Percentiles rank a stretch among this genome's conserved stretches.
These are phyloP conservation scores for Achaetomiella virescens DNA, from an alignment of 495 filamentous ascomycete species.

Conservation along the genomic window DNA sequence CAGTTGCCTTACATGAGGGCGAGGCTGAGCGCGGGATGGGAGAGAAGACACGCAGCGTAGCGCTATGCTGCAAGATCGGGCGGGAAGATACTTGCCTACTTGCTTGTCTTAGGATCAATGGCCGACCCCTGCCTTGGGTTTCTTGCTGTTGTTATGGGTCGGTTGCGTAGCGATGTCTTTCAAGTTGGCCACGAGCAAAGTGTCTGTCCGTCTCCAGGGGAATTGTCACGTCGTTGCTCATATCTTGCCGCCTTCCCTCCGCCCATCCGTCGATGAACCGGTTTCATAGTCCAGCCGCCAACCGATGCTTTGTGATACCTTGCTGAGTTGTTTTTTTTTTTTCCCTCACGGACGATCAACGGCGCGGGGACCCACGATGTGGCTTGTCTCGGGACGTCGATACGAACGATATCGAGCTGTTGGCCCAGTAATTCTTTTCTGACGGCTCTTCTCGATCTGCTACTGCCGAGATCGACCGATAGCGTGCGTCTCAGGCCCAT, in stretches of 20 bases:
- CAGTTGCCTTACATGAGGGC: no score
- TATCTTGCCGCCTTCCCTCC: background rate
- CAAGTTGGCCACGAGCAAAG: no score
- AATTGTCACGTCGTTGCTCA: background rate
- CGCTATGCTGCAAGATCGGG: background rate
- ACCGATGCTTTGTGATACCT: constrained; percentile 2
- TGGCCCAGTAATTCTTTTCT: background rate
- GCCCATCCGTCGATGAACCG: background rate
- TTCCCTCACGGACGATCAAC: background rate
- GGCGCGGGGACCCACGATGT: background rate
- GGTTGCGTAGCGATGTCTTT: no score
- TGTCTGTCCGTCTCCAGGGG: background rate
- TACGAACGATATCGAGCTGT: background rate
- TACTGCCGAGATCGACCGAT: background rate
- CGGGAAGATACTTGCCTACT: background rate
- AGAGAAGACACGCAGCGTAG: background rate
- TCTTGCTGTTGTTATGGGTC: no score
- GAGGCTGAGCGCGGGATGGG: background rate
- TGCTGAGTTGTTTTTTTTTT: background rate
- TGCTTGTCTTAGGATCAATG: background rate
- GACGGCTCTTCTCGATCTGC: background rate
- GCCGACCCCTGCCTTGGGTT: no score
- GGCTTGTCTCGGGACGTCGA: constrained; percentile 5
- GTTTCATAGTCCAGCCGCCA: constrained; percentile 4
- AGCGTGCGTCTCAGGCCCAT: background rate